These are phyloP conservation scores for Coccomyxa sp. DNA, from an alignment of 139 green algal species.

Conservation along the genomic window DNA sequence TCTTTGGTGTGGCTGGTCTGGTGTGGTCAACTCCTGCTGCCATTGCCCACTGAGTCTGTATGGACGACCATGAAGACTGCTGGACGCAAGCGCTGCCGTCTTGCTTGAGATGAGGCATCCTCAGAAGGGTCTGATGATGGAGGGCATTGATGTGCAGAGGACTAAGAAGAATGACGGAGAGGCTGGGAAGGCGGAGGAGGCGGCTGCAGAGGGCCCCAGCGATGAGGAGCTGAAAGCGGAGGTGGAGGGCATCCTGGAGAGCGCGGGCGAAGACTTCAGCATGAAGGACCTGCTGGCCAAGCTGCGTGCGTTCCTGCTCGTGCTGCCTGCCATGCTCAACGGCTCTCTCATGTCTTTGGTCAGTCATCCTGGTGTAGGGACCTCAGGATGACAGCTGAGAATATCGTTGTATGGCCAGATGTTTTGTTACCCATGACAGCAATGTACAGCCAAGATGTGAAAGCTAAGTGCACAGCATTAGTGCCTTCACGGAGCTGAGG, in stretches of 20 bases:
- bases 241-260: conserved; percentile 1
- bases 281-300: background rate
- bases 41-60: too few species aligned
- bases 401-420: too few species aligned
- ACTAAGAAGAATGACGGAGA: background rate
- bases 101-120: background rate
- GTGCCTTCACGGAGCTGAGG: too few species aligned
- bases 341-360: too few species aligned
- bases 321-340: too few species aligned
- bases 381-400: too few species aligned
- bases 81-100: background rate
- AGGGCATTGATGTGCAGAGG: background rate
- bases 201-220: background rate
- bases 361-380: too few species aligned
- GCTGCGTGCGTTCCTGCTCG: background rate
- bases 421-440: too few species aligned
- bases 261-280: background rate
- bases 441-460: too few species aligned
- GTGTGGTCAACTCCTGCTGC: too few species aligned
- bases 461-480: too few species aligned
- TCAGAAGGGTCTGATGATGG: background rate
- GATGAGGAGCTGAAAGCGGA: background rate
- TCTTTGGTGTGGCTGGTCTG: too few species aligned
- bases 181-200: background rate
- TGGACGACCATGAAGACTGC: background rate